phyloP scores from a whole-genome alignment of 2,329 filamentous ascomycete species.

The Curvularia spicifera region DNA sequence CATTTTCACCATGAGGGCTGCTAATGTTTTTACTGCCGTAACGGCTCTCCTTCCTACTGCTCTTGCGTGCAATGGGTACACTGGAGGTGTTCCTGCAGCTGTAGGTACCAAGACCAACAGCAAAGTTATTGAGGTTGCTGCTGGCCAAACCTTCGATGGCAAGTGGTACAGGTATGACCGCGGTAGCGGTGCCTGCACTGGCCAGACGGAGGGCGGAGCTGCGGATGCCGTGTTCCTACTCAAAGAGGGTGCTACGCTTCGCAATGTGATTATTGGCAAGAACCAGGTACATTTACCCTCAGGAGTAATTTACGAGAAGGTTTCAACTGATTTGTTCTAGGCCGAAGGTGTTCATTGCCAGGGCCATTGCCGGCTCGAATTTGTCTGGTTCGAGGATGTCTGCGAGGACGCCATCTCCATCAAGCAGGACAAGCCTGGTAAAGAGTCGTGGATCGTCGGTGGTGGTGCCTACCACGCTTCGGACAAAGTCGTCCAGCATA shows the following conservation, averaged over 20 bases:
- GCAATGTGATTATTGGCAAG: constrained; percentile 61
- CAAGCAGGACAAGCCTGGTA: constrained; percentile 39
- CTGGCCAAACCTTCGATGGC: constrained; percentile 34
- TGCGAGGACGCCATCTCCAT: constrained; percentile 49
- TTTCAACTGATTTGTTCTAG: constrained; percentile 4
- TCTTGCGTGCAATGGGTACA: constrained; percentile 36
- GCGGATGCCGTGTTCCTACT: constrained; percentile 54
- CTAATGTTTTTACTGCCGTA: constrained; percentile 21
- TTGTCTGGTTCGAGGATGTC: constrained; percentile 49
- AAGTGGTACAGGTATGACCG: constrained; percentile 37
- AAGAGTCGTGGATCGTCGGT: constrained; percentile 49
- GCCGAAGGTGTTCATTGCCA: constrained; percentile 61
- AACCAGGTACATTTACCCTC: constrained; percentile 41
- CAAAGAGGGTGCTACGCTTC: constrained; percentile 56
- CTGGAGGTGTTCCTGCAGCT: constrained; percentile 32
- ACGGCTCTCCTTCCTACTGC: constrained; percentile 29
- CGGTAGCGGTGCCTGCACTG: constrained; percentile 33
- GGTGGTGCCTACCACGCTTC: constrained; percentile 48
- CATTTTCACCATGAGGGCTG: constrained; percentile 25
- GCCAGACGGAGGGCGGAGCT: constrained; percentile 29
- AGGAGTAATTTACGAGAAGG: no score
- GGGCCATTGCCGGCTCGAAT: constrained; percentile 53
- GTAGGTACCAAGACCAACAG: constrained; percentile 37
- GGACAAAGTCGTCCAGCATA: constrained; percentile 52
- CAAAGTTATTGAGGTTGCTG: constrained; percentile 34